A percentile compares a stretch with the other conserved stretches of the same genome.
phyloP scores from a whole-genome alignment of 2,329 filamentous ascomycete genomes.

The Aspergillus quadrilineatus region DNA sequence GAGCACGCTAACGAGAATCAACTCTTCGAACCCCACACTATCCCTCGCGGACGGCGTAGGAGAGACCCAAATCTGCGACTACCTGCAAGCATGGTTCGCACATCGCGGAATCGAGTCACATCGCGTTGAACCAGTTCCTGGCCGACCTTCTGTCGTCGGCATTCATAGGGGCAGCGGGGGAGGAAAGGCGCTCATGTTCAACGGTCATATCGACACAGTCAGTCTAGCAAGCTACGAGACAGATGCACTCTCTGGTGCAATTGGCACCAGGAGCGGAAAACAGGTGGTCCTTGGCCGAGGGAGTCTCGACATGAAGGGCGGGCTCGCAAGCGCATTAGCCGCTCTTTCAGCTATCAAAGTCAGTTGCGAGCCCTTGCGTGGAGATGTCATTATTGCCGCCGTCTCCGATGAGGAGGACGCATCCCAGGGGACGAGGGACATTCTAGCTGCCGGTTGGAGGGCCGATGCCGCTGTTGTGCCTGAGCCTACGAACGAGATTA shows the following conservation, averaged over 20 bases:
- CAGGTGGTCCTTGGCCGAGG: constrained; percentile 48
- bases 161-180: constrained; percentile 48
- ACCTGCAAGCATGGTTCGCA: constrained; percentile 52
- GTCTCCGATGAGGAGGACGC: constrained; percentile 56
- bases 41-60: constrained; percentile 46
- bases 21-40: constrained; percentile 51
- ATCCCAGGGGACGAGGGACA: constrained; percentile 53
- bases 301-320: constrained; percentile 54
- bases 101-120: constrained; percentile 54
- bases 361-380: constrained; percentile 33
- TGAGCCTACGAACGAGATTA: constrained; percentile 49
- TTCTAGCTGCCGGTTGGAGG: constrained; percentile 53
- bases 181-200: constrained; percentile 53
- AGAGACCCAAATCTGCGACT: constrained; percentile 49
- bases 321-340: constrained; percentile 49
- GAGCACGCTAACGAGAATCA: constrained; percentile 48
- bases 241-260: constrained; percentile 46
- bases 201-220: constrained; percentile 56
- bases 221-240: constrained; percentile 49
- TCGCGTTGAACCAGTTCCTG: constrained; percentile 48
- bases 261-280: constrained; percentile 36
- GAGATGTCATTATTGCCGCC: constrained; percentile 54
- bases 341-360: constrained; percentile 42
- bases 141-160: constrained; percentile 54
- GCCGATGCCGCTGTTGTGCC: constrained; percentile 54